A percentile compares a stretch with the other conserved stretches of the same genome.
These are phyloP conservation scores for Adansonia gregorii DNA, from an alignment of 441 rosid species.

Conservation along the genomic window DNA sequence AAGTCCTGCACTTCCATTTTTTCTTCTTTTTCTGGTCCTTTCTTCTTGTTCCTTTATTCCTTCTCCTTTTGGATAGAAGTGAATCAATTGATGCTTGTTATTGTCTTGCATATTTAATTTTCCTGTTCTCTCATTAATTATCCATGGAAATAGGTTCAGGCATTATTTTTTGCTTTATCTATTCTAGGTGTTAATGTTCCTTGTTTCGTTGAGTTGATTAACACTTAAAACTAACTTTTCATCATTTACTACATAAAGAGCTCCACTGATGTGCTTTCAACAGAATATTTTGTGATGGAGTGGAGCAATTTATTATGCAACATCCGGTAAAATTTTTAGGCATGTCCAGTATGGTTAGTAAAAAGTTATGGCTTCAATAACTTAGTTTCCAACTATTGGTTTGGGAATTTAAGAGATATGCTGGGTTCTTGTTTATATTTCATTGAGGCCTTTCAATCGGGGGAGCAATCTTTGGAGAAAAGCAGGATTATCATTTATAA, in stretches of 20 bases:
- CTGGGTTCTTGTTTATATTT: not conserved
- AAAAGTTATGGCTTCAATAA: not conserved
- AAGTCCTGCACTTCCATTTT: not conserved
- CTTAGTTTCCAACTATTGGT: not conserved
- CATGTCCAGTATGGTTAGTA: not conserved
- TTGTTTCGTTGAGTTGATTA: not conserved
- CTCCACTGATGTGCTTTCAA: slow-evolving; percentile 3
- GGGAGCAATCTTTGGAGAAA: not conserved
- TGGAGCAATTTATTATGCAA: not conserved
- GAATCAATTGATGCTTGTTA: not conserved
- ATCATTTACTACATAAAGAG: not conserved
- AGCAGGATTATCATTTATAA: not conserved
- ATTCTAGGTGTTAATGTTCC: not conserved
- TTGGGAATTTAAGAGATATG: not conserved
- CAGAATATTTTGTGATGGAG: not conserved
- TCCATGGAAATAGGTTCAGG: not conserved
- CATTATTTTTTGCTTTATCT: not conserved
- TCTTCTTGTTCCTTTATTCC: not conserved
- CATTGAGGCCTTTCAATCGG: not conserved
- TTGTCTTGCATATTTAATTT: not conserved
- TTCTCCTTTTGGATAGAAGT: not conserved
- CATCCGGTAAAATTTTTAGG: not conserved
- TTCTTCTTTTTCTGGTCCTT: not conserved
- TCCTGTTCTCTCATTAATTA: not conserved
- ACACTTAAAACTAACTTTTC: not conserved